These are phyloP conservation scores for Solanum lignicaule DNA, from an alignment of 257 asterid genomes.

Conservation along the genomic window DNA sequence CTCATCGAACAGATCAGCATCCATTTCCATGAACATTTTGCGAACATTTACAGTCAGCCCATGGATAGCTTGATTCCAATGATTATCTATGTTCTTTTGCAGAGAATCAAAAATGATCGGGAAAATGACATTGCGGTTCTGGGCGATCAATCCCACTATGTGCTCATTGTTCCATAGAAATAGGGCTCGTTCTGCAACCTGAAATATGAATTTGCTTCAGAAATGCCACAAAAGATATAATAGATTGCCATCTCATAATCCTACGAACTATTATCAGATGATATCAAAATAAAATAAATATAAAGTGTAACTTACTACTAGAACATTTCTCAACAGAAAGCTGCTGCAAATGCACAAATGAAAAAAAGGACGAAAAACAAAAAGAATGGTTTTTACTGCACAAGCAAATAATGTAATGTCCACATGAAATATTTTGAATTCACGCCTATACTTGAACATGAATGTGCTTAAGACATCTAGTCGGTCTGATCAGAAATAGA, in stretches of 20 bases:
- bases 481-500: not conserved
- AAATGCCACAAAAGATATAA: not conserved
- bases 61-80: constrained; percentile 38
- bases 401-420: not conserved
- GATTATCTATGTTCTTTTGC: constrained; percentile 27
- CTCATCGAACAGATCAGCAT: constrained; percentile 27
- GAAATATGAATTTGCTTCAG: constrained; percentile 2
- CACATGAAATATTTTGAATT: not conserved
- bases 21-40: constrained; percentile 35
- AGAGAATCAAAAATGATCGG: constrained; percentile 31
- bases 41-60: constrained; percentile 31
- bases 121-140: constrained; percentile 19
- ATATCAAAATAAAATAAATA: not conserved
- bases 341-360: not conserved
- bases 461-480: not conserved
- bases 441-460: not conserved
- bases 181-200: constrained; percentile 40
- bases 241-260: not conserved
- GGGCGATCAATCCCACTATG: constrained; percentile 27
- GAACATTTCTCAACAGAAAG: not conserved
- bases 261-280: not conserved
- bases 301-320: not conserved
- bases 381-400: not conserved
- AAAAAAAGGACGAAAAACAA: not conserved
- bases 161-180: constrained; percentile 37